Evolutionary conservation across 2,329 filamentous ascomycete species (phyloP).

Genomic region (Fusarium oligoseptatum): DNA sequence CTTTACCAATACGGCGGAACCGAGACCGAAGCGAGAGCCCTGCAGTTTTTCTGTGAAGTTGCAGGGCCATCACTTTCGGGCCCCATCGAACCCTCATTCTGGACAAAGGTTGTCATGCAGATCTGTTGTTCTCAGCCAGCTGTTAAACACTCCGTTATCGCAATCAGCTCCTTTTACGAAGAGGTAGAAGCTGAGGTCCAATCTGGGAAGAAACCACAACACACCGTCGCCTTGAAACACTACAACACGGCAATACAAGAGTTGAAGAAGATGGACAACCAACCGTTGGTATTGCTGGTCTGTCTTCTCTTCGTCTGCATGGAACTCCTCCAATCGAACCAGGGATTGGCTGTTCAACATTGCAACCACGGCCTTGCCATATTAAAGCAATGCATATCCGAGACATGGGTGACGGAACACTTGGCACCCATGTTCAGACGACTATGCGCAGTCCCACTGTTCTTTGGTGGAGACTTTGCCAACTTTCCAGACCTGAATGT

Average conservation of each 20-base stretch:
- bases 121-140: neutral
- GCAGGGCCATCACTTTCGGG: neutral
- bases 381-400: neutral
- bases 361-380: conserved; percentile 9
- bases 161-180: conserved; percentile 3
- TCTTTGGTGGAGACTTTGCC: neutral
- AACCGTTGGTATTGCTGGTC: neutral
- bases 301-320: conserved; percentile 3
- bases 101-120: neutral
- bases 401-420: conserved; percentile 2
- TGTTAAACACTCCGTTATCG: neutral
- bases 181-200: neutral
- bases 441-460: conserved; percentile 6
- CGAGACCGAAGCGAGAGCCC: neutral
- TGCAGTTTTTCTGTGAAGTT: neutral
- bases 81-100: neutral
- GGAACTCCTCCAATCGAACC: conserved; percentile 4
- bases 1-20: neutral
- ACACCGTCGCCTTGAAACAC: neutral
- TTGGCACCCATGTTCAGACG: conserved; percentile 3
- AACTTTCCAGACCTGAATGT: conserved; percentile 8
- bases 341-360: neutral
- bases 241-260: conserved; percentile 2
- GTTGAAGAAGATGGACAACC: neutral
- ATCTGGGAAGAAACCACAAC: neutral